These are phyloP conservation scores for Lasiodiplodia sp. DNA, from an alignment of 2,329 filamentous ascomycete species.

Conservation along the genomic window DNA sequence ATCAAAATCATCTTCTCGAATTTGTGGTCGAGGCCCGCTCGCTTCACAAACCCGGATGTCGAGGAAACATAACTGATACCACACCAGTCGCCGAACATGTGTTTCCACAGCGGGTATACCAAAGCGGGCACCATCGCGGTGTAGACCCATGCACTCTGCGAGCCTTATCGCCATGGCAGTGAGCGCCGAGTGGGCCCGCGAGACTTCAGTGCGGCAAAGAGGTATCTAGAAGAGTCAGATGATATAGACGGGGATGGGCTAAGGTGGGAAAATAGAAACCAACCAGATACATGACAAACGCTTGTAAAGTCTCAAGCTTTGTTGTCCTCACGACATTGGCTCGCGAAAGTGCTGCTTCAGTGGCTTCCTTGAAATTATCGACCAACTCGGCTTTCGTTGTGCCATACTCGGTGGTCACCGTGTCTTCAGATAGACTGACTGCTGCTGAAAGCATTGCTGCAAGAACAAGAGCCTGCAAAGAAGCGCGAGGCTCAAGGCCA, in stretches of 20 bases:
- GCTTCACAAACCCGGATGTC: slow-evolving; percentile 78
- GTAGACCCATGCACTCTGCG: slow-evolving; percentile 79
- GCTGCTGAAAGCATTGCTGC: slow-evolving; percentile 73
- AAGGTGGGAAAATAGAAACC: slow-evolving; percentile 36
- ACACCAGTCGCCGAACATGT: slow-evolving; percentile 74
- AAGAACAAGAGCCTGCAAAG: slow-evolving; percentile 73
- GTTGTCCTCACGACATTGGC: slow-evolving; percentile 76
- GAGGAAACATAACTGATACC: slow-evolving; percentile 80
- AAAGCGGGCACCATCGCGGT: slow-evolving; percentile 73
- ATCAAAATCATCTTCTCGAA: slow-evolving; percentile 77
- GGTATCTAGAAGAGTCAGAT: slow-evolving; percentile 61
- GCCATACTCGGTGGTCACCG: slow-evolving; percentile 61
- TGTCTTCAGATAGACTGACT: slow-evolving; percentile 68
- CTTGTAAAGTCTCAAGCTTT: slow-evolving; percentile 77
- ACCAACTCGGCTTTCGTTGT: slow-evolving; percentile 65
- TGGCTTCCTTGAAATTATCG: slow-evolving; percentile 69
- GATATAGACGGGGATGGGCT: neutral
- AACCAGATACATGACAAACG: slow-evolving; percentile 78
- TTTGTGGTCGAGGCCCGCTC: slow-evolving; percentile 74
- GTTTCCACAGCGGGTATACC: slow-evolving; percentile 72
- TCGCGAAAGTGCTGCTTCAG: slow-evolving; percentile 71
- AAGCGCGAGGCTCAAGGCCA: slow-evolving; percentile 68
- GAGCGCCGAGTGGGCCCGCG: slow-evolving; percentile 74
- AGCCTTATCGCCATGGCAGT: slow-evolving; percentile 75
- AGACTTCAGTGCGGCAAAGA: slow-evolving; percentile 75